A percentile compares a stretch with the other conserved stretches of the same genome.
phyloP scores from a whole-genome alignment of 805 yeast species.

The Kuraishia ogatae region DNA sequence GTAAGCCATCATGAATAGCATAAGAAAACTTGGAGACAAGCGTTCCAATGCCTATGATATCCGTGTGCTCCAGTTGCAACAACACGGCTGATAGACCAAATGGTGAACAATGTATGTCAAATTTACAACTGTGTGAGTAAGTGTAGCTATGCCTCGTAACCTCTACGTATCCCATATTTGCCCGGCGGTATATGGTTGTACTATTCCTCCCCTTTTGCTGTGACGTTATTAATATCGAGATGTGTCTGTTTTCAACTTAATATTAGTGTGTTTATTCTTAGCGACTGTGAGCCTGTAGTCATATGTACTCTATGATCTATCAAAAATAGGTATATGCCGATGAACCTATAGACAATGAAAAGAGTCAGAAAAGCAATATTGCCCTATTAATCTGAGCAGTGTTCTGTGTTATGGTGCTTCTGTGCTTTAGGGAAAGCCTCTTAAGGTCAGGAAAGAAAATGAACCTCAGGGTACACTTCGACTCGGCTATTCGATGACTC shows the following conservation, averaged over 20 bases:
- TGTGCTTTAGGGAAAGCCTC: too few relatives aligned
- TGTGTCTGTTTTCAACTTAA: too few relatives aligned
- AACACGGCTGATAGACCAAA: neutral
- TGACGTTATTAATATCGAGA: too few relatives aligned
- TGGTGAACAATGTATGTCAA: neutral
- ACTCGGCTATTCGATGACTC: too few relatives aligned
- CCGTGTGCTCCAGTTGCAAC: neutral
- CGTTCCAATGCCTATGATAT: neutral
- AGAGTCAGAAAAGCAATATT: too few relatives aligned
- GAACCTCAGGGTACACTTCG: too few relatives aligned
- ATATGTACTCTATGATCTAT: neutral
- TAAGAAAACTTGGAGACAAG: neutral
- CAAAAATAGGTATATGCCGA: neutral
- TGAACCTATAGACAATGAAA: too few relatives aligned
- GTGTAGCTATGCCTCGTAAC: neutral
- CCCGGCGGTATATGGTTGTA: neutral
- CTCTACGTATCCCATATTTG: neutral
- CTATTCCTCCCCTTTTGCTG: too few relatives aligned
- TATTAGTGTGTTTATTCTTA: too few relatives aligned
- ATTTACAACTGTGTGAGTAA: neutral
- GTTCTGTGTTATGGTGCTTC: too few relatives aligned
- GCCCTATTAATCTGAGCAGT: too few relatives aligned
- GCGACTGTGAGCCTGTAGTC: neutral
- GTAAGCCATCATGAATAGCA: neutral
- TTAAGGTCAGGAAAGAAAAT: too few relatives aligned